Base-by-base conservation (phyloP, 1,284 basidiomycete genomes). In the Coniophora puteana region DNA sequence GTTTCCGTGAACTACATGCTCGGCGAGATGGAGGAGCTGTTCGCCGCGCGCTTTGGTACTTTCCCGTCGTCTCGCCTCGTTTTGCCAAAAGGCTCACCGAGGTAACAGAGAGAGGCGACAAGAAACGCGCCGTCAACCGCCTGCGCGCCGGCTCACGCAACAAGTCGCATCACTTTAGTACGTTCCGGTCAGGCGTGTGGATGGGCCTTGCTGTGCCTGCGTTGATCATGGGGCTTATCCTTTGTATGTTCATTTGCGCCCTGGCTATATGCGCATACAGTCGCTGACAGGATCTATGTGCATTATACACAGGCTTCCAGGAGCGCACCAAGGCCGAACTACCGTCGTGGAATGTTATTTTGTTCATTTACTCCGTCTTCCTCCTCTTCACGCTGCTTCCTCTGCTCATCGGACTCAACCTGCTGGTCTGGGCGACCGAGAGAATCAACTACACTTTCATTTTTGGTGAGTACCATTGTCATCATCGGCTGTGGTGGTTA, bases 391-490 rank as follows among this genome's bases (percentile, higher is more conserved):
- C 84, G 3, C 49, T 95, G 5, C 90, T 97, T 57, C 70, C 80
- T 0, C 54, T 94, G 24, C 67, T 96, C 0, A 80, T 97, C 34
- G 89, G 88, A 20, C 45, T 89, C 30, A 95, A 98, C 58, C 53
- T 97, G 8, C 54, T 82, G 13, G 86, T 84, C 0, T 97, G 90
- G 88, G 74, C 80, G 1, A 61, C 66, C 2, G 72, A 81, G 4
- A 72, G 89, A 32, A 91, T 96, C 56, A 96, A 95, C 59, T 93
- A 93, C 49, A 74, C 81, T 16, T 95, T 97, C 61, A 94, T 97
- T 38, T 94, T 97, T 53, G 82, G 86, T 88, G 43, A 39, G 72
- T 54, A 17, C 16, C 17, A 30, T 41, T 17, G 35, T 38, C 26
- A 14, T 26, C 5, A 20, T 14, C 0, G 8, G 20, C 16, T 18